Base-by-base conservation (phyloP, 768 basidiomycete species). In the Mycena vulgaris region DNA sequence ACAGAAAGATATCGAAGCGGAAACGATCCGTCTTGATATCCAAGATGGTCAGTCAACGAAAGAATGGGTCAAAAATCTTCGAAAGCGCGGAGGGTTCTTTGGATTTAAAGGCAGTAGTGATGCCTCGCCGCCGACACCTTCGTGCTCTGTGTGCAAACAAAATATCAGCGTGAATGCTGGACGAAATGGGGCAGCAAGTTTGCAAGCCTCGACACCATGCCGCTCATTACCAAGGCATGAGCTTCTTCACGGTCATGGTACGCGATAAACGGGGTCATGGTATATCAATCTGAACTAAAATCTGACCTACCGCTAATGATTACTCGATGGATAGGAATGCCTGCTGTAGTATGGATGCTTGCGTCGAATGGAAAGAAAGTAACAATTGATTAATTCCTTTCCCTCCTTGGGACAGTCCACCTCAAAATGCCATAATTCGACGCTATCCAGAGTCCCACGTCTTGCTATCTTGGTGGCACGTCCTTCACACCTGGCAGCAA, bases 11-110 rank as follows among this genome's bases (percentile, higher is more conserved):
- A 60, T 72, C 30, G 68, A 72, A 21, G 71, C 68, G 0, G 71
- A 72, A 39, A 72, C 42, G 21, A 53, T 72, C 39, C 35, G 68
- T 1, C 51, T 65, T 2, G 47, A 62, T 31, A n/a, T 57, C 3
- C 56, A 69, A 16, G 71, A 64, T 30, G 61, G 67, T 4, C 25
- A 37, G 10, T 72, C 62, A 0, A 52, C 53, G 17, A 27, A 33
- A 5, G 49, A 71, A 59, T 74, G 73, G 70, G 72, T 68, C 1
- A 55, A 63, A 25, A 55, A 60, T 11, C 66, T 62, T 4, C 61
- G 35, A 10, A 33, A 49, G 2, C 30, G 40, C 4, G 70, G 58
- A 23, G 39, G 30, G 3, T 25, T 68, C 2, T 19, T 74, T 0
- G 51, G 31, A 7, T 68, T 68, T 35, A 74, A 74, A 25, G 49